These are phyloP conservation scores for Sanghuangporus sanghuang DNA, from an alignment of 1,284 basidiomycete genomes.

Conservation along the genomic window DNA sequence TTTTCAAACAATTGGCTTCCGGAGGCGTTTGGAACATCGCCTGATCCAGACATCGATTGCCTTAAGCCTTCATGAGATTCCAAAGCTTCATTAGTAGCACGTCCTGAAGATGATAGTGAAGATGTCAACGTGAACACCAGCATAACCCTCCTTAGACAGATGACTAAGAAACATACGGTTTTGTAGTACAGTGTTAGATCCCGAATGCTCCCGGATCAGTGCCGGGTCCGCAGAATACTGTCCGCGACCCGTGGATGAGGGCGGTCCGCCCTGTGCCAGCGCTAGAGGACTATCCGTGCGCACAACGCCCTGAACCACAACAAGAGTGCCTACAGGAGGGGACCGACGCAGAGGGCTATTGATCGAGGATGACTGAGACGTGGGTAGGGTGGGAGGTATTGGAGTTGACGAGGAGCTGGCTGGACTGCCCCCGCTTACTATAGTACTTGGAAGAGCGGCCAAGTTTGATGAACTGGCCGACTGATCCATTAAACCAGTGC, in stretches of 20 bases:
- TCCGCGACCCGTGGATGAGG: neutral
- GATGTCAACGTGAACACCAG: no score
- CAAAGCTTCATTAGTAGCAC: neutral
- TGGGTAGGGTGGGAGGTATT: constrained; percentile 12
- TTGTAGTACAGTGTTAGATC: neutral
- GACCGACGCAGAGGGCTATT: constrained; percentile 38
- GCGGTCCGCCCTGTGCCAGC: neutral
- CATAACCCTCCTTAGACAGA: no score
- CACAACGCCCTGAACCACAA: constrained; percentile 76
- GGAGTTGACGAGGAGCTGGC: neutral
- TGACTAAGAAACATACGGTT: neutral
- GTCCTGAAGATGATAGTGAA: neutral
- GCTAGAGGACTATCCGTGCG: constrained; percentile 64
- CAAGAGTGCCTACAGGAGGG: constrained; percentile 68
- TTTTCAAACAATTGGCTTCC: neutral
- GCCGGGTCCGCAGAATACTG: neutral
- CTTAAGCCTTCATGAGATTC: neutral
- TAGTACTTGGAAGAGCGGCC: neutral
- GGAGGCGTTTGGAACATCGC: neutral
- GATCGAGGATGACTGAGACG: constrained; percentile 13
- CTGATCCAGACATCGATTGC: neutral
- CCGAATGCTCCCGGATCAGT: neutral
- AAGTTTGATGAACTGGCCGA: neutral
- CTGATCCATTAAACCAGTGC: no score
- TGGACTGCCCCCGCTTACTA: neutral